Conservation (phyloP, 768 basidiomycete species). For the Gymnopilus dilepis region DNA sequence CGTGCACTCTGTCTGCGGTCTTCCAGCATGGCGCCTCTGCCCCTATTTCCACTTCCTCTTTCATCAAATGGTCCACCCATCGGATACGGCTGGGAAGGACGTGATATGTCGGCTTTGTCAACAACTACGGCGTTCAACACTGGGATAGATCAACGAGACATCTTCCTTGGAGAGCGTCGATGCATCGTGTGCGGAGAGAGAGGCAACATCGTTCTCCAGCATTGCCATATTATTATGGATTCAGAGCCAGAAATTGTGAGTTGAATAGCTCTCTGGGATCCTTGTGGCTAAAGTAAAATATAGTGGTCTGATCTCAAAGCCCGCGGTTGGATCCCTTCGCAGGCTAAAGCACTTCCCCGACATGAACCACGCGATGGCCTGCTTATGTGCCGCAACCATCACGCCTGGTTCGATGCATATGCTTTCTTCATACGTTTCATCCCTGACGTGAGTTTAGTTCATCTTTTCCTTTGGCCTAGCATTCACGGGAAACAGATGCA, state of each 20-base stretch:
- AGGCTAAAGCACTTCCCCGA: conserved; percentile 20
- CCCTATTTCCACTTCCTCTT: conserved; percentile 28
- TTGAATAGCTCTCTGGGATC: conserved; percentile 13
- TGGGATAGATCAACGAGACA: conserved; percentile 25
- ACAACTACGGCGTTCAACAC: conserved; percentile 26
- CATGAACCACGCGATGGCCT: conserved; percentile 31
- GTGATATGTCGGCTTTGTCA: conserved; percentile 24
- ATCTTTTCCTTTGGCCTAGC: background rate
- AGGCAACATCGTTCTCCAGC: conserved; percentile 1
- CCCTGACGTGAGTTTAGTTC: conserved; percentile 28
- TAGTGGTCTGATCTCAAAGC: conserved; percentile 29
- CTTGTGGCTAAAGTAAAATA: conserved; percentile 17
- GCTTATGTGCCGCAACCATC: conserved; percentile 27
- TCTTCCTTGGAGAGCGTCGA: conserved; percentile 22
- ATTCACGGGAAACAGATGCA: conserved; percentile 18
- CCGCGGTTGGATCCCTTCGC: conserved; percentile 29
- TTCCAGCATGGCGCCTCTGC: conserved; percentile 21
- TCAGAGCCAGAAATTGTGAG: conserved; percentile 19
- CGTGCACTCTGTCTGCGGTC: background rate
- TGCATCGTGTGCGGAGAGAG: conserved; percentile 25
- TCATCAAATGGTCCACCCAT: conserved; percentile 16
- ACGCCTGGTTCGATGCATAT: conserved; percentile 22
- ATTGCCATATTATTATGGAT: conserved; percentile 23
- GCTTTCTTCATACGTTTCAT: conserved; percentile 32
- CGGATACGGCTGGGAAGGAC: conserved; percentile 26